These are phyloP conservation scores for Sporisorium sorghi DNA, from an alignment of 1,284 basidiomycete genomes.

Conservation along the genomic window DNA sequence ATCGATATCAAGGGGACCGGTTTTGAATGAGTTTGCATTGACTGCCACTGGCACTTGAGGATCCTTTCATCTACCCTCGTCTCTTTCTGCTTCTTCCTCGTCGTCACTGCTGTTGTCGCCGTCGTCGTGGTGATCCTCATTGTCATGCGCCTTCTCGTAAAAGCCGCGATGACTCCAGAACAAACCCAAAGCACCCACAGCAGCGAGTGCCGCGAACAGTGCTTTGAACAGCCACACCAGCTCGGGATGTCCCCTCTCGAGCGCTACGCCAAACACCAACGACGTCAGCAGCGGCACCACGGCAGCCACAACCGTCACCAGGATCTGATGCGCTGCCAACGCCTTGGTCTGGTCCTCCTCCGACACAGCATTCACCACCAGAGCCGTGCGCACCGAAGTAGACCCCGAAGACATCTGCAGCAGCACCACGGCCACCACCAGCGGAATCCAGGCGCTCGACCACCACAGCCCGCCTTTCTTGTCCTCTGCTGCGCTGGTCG, in stretches of 20 bases:
- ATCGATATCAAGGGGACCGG: not conserved
- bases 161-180: conserved; percentile 52
- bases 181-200: conserved; percentile 36
- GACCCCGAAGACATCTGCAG: conserved; percentile 56
- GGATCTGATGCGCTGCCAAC: conserved; percentile 59
- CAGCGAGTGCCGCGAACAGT: conserved; percentile 36
- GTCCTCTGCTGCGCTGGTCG: not conserved
- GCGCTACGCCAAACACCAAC: conserved; percentile 53
- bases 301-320: conserved; percentile 56
- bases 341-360: conserved; percentile 57
- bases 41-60: not conserved
- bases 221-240: conserved; percentile 61
- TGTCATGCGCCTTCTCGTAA: conserved; percentile 48
- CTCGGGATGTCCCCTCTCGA: conserved; percentile 50
- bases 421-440: conserved; percentile 50
- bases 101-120: not conserved
- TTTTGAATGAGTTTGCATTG: not conserved
- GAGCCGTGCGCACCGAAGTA: conserved; percentile 54
- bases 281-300: conserved; percentile 56
- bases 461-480: conserved; percentile 19
- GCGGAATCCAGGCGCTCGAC: conserved; percentile 49
- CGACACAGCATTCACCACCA: conserved; percentile 58
- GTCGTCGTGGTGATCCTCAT: conserved; percentile 24
- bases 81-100: conserved; percentile 12
- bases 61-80: conserved; percentile 4